Conservation (phyloP, 306 rosid species). For the Sicyos baderoa region DNA sequence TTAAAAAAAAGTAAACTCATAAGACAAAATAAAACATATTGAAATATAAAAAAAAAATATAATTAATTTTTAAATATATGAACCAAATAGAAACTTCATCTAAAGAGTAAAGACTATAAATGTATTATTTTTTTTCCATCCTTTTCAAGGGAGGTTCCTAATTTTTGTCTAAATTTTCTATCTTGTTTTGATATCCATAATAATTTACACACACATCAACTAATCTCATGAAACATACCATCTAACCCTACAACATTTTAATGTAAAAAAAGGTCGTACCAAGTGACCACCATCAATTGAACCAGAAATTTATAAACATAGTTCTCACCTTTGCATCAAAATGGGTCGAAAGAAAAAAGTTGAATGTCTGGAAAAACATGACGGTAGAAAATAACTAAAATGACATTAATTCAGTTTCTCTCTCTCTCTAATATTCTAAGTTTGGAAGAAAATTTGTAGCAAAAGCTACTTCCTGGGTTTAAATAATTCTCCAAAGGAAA, state of each 20-base stretch:
- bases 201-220: too few species aligned
- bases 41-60: too few species aligned
- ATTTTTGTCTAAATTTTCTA: not conserved
- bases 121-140: not conserved
- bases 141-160: not conserved
- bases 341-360: not conserved
- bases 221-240: too few species aligned
- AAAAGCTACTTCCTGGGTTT: not conserved
- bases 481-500: not conserved
- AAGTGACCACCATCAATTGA: too few species aligned
- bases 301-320: not conserved
- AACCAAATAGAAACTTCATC: too few species aligned
- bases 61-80: too few species aligned
- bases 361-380: not conserved
- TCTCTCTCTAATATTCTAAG: constrained; percentile 4
- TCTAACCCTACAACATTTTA: too few species aligned
- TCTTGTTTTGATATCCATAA: too few species aligned
- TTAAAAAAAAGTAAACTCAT: too few species aligned
- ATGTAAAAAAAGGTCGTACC: too few species aligned
- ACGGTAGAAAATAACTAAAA: constrained; percentile 3
- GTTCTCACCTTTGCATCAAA: not conserved
- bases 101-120: too few species aligned
- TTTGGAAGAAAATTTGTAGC: constrained; percentile 1
- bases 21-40: too few species aligned
- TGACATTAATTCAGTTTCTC: not conserved